phyloP scores from a whole-genome alignment of 805 yeast species.

The Starmerella stigmatis region DNA sequence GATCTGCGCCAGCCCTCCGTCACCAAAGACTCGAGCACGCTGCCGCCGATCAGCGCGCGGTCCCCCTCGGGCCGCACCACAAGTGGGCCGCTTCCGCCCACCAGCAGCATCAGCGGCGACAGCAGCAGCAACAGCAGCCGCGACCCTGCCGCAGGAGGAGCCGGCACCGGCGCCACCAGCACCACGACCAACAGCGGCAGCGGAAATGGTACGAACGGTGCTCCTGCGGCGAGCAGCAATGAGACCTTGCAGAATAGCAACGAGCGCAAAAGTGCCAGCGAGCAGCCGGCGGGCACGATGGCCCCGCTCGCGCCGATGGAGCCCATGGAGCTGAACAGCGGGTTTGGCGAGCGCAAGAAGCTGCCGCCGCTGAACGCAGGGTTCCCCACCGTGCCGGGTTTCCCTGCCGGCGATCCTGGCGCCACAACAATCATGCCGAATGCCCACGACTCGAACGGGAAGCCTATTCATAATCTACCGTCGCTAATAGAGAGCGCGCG shows the following conservation, averaged over 20 bases:
- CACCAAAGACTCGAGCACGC: too few species aligned
- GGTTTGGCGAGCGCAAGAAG: neutral
- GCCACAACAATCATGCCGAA: neutral
- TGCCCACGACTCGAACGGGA: neutral
- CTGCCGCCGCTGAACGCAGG: neutral
- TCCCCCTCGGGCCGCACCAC: too few species aligned
- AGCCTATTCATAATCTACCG: neutral
- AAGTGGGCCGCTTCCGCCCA: too few species aligned
- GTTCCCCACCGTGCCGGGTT: slow-evolving; percentile 3
- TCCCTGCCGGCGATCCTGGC: slow-evolving; percentile 7
- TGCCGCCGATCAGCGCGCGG: neutral
- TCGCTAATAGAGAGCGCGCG: neutral
- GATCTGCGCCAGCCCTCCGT: neutral
- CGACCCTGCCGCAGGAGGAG: too few species aligned
- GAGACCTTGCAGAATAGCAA: neutral
- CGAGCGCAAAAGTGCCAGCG: neutral
- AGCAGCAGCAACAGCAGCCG: too few species aligned
- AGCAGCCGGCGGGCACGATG: neutral
- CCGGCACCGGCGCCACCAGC: neutral
- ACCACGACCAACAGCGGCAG: neutral
- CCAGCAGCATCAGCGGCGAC: too few species aligned
- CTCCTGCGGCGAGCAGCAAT: neutral
- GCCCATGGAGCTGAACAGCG: neutral
- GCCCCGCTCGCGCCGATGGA: slow-evolving; percentile 18
- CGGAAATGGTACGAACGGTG: neutral